phyloP scores from a whole-genome alignment of 2,329 filamentous ascomycete species.

The Penicillium brasilianum region DNA sequence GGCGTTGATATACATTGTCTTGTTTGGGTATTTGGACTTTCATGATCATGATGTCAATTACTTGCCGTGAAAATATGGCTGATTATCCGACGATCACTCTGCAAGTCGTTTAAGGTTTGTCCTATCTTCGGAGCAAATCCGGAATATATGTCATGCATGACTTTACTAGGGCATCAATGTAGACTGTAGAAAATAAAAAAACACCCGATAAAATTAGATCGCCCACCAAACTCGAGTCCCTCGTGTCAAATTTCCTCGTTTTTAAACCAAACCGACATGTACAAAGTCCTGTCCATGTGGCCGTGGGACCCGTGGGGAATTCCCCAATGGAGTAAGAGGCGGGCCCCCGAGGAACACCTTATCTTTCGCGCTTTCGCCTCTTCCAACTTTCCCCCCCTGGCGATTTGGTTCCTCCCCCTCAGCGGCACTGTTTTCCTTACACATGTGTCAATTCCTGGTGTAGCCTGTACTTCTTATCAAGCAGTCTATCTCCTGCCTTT shows the following conservation, averaged over 20 bases:
- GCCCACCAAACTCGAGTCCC: too few species aligned
- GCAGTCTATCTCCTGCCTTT: neutral
- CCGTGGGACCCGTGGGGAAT: neutral
- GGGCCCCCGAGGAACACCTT: conserved; percentile 2
- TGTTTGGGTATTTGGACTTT: neutral
- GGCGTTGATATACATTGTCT: neutral
- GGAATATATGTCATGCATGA: neutral
- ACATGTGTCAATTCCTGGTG: too few species aligned
- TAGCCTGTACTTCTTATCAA: neutral
- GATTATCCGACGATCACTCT: neutral
- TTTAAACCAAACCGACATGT: too few species aligned
- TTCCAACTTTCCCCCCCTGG: conserved; percentile 3
- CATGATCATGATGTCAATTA: neutral
- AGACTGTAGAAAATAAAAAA: too few species aligned
- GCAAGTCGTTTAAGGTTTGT: too few species aligned
- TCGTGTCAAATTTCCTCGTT: neutral
- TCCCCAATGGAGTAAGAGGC: neutral
- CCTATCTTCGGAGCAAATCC: neutral
- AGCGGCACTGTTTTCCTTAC: neutral
- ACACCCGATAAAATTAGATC: too few species aligned
- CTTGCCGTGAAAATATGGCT: neutral
- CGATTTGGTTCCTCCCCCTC: neutral
- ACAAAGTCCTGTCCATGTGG: neutral
- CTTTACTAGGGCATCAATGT: neutral
- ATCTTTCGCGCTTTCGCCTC: conserved; percentile 9